Evolutionary conservation across 2,329 filamentous ascomycete genomes (phyloP), one percentile per base, ranked within the genome.

Genomic region (Coniochaeta ligniaria): DNA sequence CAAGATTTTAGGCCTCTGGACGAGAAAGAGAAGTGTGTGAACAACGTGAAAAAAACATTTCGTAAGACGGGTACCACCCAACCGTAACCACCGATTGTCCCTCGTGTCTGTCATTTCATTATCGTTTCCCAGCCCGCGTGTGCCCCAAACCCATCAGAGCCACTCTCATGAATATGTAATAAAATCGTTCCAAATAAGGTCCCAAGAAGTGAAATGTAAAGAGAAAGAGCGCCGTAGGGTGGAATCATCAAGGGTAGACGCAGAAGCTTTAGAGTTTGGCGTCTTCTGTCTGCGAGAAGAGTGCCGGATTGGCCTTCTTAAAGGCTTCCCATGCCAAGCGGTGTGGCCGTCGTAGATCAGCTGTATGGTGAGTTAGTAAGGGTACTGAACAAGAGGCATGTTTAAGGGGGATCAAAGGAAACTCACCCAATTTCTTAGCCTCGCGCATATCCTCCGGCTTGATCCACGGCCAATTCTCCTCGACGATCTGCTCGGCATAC

Each of bases 401-500:
- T 24, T 6, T 16, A 22, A 20, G 41, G 17, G 16, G 43, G 8
- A n/a, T 24, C 2, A 47, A 33, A 16, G 31, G 50, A 11, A 33
- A 54, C 59, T 60, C 43, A 60, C 59, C 54, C 17, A 60, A 26
- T 6, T 41, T 38, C 22, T 33, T 26, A 9, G 59, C 59, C 28
- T 35, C 56, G 2, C 20, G 33, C 59, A 58, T 60, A 38, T 58
- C 59, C 17, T 43, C 54, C 16, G 36, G 24, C 41, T 7, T 12
- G 26, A 60, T 58, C 59, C 59, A 60, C n/a, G 16, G 3, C n/a
- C 35, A 60, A n/a, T 36, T 54, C 41, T 33, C 33, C 50, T 50
- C 59, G 33, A 58, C 59, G 12, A 60, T 33, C 43, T 60, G 38
- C 54, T 57, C 54, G 31, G 59, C 54, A 17, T 60, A 58, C 33